Evolutionary conservation across 202 grass and related monocot species (phyloP), one percentile per base, ranked within the genome.

Genomic region (Sporobolus alterniflorus): DNA sequence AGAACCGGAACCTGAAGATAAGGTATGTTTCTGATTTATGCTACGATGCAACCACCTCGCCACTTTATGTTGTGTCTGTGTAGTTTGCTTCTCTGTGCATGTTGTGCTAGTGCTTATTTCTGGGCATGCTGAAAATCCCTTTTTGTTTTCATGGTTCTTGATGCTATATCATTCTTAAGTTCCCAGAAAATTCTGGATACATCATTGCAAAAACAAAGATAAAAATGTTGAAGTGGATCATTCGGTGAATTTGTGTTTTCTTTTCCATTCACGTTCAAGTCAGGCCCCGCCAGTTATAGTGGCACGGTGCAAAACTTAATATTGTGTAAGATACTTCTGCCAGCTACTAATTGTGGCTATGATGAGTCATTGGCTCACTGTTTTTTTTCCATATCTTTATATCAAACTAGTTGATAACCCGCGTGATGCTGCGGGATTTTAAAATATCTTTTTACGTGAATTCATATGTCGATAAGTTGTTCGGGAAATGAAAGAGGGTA

Each of bases 1-100:
- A 39, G 79, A 93, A 68, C 90, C 88, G 64, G 91, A 90, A 50
- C 71, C 71, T 46, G 88, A 94, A 51, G 91, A 90, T 40, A 90
- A 88, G 75, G 91, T 94, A 88, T 75, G 62, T 43, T 67, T 52
- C 41, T 67, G 2, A 6, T 67, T 5, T 68, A 52, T 22, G 0
- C 46, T 31, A 8, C 43, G 73, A 14, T 26, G 8, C 26, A 4
- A 14, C 62, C 4, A 64, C 24, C 18, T 46, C 9, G 16, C 28
- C 52, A 25, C 1, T 43, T 52, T 26, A 14, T 17, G 48, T 26
- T 56, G 59, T 29, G 34, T 74, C 0, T 4, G 78, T 6, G 6
- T 67, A 47, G 56, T 55, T 1, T 22, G 33, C 14, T 32, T 32
- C 39, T 15, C 39, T 34, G 36, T 26, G 73, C 30, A 67, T 29